A percentile compares a stretch with the other conserved stretches of the same genome.
These are phyloP conservation scores for Rhizopogon vesiculosus DNA, from an alignment of 768 basidiomycete genomes.

Conservation along the genomic window DNA sequence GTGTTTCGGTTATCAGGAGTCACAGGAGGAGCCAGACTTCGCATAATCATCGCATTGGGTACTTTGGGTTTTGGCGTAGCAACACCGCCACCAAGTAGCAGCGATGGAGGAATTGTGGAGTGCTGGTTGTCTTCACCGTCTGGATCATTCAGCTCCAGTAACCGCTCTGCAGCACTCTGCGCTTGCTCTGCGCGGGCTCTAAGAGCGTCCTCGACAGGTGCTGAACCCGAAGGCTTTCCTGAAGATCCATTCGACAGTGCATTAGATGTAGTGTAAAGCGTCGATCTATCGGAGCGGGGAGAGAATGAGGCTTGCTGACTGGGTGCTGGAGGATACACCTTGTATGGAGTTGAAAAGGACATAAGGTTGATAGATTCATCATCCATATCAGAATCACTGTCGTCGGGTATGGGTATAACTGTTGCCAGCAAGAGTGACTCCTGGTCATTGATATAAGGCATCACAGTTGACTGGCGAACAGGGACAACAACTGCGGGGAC, in stretches of 20 bases:
- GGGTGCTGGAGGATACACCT: slow-evolving; percentile 37
- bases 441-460: slow-evolving; percentile 41
- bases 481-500: slow-evolving; percentile 30
- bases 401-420: slow-evolving; percentile 70
- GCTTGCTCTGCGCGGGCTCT: slow-evolving; percentile 89
- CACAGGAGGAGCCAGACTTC: slow-evolving; percentile 37
- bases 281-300: slow-evolving; percentile 47
- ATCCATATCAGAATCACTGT: slow-evolving; percentile 66
- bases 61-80: slow-evolving; percentile 36
- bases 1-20: slow-evolving; percentile 63
- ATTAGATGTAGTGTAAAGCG: slow-evolving; percentile 49
- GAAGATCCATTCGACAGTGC: slow-evolving; percentile 50
- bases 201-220: slow-evolving; percentile 78
- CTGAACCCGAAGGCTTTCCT: slow-evolving; percentile 35
- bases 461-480: slow-evolving; percentile 37
- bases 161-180: slow-evolving; percentile 84
- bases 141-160: slow-evolving; percentile 82
- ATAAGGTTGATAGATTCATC: slow-evolving; percentile 53
- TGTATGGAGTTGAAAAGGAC: slow-evolving; percentile 70
- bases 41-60: slow-evolving; percentile 26
- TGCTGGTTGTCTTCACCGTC: slow-evolving; percentile 56
- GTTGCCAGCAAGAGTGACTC: slow-evolving; percentile 68
- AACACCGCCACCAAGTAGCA: slow-evolving; percentile 41
- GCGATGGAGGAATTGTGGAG: slow-evolving; percentile 50
- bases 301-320: slow-evolving; percentile 46